Base-by-base conservation (phyloP, 257 asterid species). In the Petunia secreta region DNA sequence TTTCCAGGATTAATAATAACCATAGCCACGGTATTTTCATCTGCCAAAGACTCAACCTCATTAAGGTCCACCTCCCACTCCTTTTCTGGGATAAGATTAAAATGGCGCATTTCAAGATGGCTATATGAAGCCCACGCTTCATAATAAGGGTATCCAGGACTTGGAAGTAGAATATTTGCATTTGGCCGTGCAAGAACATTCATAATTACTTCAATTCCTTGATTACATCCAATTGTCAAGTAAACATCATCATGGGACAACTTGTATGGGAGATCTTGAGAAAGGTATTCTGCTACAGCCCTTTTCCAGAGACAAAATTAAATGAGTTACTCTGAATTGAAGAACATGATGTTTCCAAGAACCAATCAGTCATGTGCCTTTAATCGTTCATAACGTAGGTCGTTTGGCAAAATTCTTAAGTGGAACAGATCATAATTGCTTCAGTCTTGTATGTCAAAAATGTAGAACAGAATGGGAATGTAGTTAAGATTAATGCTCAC, bases 211-310 rank as follows among this genome's bases (percentile, higher is more conserved):
- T 90, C 97, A 73, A 93, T 90, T 48, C 87, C 97, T 41, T 93
- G 97, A 80, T 78, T 85, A 5, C 87, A 90, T 44, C 97, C 97
- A 68, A 84, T 86, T 2, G 95, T 91, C 25, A 92, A 41, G 69
- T 82, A 87, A 78, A 91, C 80, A 63, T 92, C 95, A 59, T 88
- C 94, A 81, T 82, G 89, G 1, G 90, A 57, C 53, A 90, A 46
- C 80, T 89, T 84, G 85, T 88, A 82, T 2, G 95, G 94, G 41
- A 93, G 98, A 75, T 91, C 97, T 75, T 88, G 81, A 2, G 98
- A 95, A 15, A 93, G 93, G 90, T 91, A 74, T 44, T 93, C 97
- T 73, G 98, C 96, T 55, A 94, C 76, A 36, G 98, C 97, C 82
- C 98, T 94, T 86, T 43, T 64, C 77, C 5, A 46, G 63, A 15